Evolutionary conservation across 805 yeast genomes (phyloP), one percentile per base, ranked within the genome.

Genomic region (Saturnispora bothae): DNA sequence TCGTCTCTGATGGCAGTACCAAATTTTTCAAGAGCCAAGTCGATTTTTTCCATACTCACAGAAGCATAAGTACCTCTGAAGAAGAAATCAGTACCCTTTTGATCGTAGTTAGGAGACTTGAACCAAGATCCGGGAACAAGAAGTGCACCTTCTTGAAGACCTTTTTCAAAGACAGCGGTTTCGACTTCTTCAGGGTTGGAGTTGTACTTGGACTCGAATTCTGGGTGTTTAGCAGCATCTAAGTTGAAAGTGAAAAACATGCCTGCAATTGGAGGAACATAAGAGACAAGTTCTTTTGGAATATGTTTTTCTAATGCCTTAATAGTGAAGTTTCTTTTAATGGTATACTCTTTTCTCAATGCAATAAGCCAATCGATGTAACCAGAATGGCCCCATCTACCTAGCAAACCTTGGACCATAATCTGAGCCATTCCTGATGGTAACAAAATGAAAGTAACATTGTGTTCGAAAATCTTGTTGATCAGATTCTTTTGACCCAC

Each of bases 61-160:
- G 94, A 92, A 38, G 92, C 94, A 48, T 80, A 83, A 22, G 94
- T 83, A 47, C 94, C 94, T 73, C 94, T 79, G 63, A 79, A 83
- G 65, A 82, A 82, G 46, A 81, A 59, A 43, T 67, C 64, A 38
- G 70, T 66, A 12, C 50, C 60, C n/a, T 65, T 56, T 28, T 25
- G 22, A 38, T 63, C 61, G 26, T 65, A 66, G 37, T 66, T 64
- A 30, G 66, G 85, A 31, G 73, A 64, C 57, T 69, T 69, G 65
- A 83, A 83, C 92, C 89, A 82, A 27, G 83, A 73, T 34, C 92
- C 94, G 31, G 92, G 92, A 46, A 81, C 79, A 73, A 83, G 72
- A 51, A 82, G 63, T 47, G 76, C 69, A 32, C 88, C 88, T 39
- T 64, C 59, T 39, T 65, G 61, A 46, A 80, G 64, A 21, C 73